These are phyloP conservation scores for Myxozyma lipomycoides DNA, from an alignment of 805 yeast genomes.

Conservation along the genomic window DNA sequence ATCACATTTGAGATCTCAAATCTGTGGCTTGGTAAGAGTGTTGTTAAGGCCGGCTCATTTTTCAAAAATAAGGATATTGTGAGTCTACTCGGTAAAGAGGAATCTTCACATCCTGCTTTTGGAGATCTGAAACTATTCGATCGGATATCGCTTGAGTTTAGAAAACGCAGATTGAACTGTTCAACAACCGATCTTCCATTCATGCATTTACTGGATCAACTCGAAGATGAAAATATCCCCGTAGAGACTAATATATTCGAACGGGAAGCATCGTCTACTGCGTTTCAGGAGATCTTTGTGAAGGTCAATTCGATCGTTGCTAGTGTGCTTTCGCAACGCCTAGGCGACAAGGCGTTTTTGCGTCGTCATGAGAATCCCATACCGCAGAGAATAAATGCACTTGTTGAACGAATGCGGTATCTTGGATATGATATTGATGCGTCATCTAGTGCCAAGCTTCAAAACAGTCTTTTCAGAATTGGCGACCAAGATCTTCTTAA, in stretches of 20 bases:
- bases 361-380: conserved; percentile 88
- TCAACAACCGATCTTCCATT: conserved; percentile 45
- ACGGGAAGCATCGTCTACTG: conserved; percentile 50
- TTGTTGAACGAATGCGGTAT: conserved; percentile 64
- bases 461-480: conserved; percentile 63
- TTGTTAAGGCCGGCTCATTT: conserved; percentile 58
- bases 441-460: conserved; percentile 63
- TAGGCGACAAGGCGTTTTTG: conserved; percentile 78
- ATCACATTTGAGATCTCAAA: conserved; percentile 66
- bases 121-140: not conserved
- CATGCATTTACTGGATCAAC: conserved; percentile 66
- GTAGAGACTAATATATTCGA: conserved; percentile 71
- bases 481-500: conserved; percentile 59
- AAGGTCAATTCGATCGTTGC: conserved; percentile 86
- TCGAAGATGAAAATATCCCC: conserved; percentile 80
- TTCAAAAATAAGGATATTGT: conserved; percentile 51
- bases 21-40: conserved; percentile 70
- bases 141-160: conserved; percentile 59
- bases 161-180: conserved; percentile 59
- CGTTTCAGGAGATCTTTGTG: conserved; percentile 71
- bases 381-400: conserved; percentile 70
- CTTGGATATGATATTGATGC: conserved; percentile 60
- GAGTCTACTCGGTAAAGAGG: not conserved
- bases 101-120: not conserved
- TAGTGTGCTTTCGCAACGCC: conserved; percentile 62